Conservation (phyloP, 768 basidiomycete genomes). For the Suillus ampliporus region DNA sequence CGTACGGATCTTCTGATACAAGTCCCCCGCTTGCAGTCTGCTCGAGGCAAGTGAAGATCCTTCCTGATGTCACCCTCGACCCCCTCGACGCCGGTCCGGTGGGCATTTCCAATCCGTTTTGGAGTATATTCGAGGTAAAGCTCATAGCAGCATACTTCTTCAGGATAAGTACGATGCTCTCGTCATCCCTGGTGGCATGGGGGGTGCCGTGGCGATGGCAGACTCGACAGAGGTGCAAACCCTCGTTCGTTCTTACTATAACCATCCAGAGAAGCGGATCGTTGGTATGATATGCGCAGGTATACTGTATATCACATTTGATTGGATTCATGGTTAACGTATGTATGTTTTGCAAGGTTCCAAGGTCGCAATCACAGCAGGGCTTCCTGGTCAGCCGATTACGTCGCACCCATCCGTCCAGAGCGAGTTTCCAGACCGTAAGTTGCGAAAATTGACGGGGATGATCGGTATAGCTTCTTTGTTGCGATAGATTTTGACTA, state of each 20-base stretch:
- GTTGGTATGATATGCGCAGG: conserved; percentile 91
- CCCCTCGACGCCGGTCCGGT: conserved; percentile 53
- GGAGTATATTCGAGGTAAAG: not conserved
- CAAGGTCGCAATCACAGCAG: conserved; percentile 66
- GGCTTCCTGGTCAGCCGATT: conserved; percentile 63
- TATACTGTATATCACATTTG: conserved; percentile 21
- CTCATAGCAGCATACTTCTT: not conserved
- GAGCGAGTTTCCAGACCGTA: conserved; percentile 59
- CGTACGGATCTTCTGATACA: conserved; percentile 29
- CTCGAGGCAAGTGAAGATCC: conserved; percentile 75
- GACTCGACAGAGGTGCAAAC: conserved; percentile 61
- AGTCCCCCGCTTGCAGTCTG: conserved; percentile 61
- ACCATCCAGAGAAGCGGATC: conserved; percentile 36
- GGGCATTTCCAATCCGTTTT: conserved; percentile 20
- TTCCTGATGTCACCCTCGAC: conserved; percentile 66
- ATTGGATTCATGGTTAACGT: not conserved
- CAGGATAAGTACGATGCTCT: conserved; percentile 73
- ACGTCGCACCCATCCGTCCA: conserved; percentile 84
- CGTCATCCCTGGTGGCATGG: conserved; percentile 79
- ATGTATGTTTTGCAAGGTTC: conserved; percentile 51
- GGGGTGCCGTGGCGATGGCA: conserved; percentile 78
- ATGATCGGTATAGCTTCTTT: conserved; percentile 1
- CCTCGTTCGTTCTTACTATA: conserved; percentile 59
- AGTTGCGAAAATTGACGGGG: conserved; percentile 14
- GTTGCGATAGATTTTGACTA: conserved; percentile 67